Evolutionary conservation across 306 rosid genomes (phyloP), one percentile per base, ranked within the genome.

Genomic region (Ziziphus jujuba): DNA sequence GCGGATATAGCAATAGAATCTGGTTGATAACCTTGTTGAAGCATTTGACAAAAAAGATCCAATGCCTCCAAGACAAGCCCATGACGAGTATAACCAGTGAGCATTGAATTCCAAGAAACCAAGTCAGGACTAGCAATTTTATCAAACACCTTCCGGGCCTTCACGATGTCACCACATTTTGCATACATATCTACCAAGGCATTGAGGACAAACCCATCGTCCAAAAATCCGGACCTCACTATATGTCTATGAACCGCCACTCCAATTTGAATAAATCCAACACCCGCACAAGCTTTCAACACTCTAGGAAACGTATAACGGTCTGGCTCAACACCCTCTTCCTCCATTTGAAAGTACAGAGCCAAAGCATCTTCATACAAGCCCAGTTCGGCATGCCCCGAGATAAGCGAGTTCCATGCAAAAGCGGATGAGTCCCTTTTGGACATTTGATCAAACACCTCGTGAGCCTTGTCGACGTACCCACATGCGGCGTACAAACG

Each of bases 91-190:
- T 84, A 90, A 48, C 85, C 85, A 5, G 87, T 70, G 7, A 93
- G 87, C 87, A 93, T 90, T 2, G 96, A 79, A 68, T 93, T 93
- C 98, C 98, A 90, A 0, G 98, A 90, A 72, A 93, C 82, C 4
- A 71, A 68, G 73, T 93, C 98, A 64, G 81, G 72, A 19, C 13
- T n/a, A 24, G 48, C 54, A 61, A 93, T 83, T 74, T 77, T 81
- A 38, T 81, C 69, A 63, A 93, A 93, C 44, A 85, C 36, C 73
- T 82, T 90, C 48, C 83, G 67, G 14, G 97, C 96, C 81, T 80
- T 93, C 35, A 88, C 90, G 66, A 93, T 90, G 77, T 90, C 90
- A 45, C 98, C 97, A 40, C 98, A 93, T 73, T 88, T 88, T 3
- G 96, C 84, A 79, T 88, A 90, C 96, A 93, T 93, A 53, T 90